phyloP scores from a whole-genome alignment of 1,284 basidiomycete genomes.

The Sanghuangporus sanghuang region DNA sequence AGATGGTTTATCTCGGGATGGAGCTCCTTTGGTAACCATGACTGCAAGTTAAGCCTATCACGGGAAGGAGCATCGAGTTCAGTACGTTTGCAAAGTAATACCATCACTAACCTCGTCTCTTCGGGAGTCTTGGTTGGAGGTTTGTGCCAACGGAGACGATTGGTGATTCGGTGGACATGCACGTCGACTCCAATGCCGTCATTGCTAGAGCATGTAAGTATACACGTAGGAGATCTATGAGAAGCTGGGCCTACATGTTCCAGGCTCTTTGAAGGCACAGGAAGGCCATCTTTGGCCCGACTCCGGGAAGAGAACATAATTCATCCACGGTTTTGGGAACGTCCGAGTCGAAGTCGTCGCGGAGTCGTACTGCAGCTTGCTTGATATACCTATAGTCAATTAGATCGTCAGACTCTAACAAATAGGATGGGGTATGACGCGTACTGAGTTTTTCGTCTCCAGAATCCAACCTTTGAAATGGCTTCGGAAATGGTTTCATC shows the following conservation, averaged over 20 bases:
- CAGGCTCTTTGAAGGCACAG: constrained; percentile 80
- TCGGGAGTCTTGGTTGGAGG: constrained; percentile 83
- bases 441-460: constrained; percentile 80
- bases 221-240: background rate
- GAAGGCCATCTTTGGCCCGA: constrained; percentile 94
- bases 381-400: constrained; percentile 57
- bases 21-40: constrained; percentile 81
- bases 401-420: background rate
- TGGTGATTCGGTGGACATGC: constrained; percentile 94
- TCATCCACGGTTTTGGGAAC: constrained; percentile 86
- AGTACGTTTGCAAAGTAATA: background rate
- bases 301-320: constrained; percentile 78
- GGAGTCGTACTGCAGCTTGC: constrained; percentile 61
- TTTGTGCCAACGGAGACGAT: constrained; percentile 88
- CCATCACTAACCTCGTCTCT: constrained; percentile 61
- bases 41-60: constrained; percentile 76
- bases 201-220: constrained; percentile 48
- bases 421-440: constrained; percentile 20
- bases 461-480: constrained; percentile 91
- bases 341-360: constrained; percentile 71
- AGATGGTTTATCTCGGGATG: constrained; percentile 83
- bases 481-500: constrained; percentile 61
- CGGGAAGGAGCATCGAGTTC: background rate
- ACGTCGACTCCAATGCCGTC: constrained; percentile 96
- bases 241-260: constrained; percentile 56